Conservation (phyloP, 2,329 filamentous ascomycete genomes). For the Cercospora zeae-maydis region DNA sequence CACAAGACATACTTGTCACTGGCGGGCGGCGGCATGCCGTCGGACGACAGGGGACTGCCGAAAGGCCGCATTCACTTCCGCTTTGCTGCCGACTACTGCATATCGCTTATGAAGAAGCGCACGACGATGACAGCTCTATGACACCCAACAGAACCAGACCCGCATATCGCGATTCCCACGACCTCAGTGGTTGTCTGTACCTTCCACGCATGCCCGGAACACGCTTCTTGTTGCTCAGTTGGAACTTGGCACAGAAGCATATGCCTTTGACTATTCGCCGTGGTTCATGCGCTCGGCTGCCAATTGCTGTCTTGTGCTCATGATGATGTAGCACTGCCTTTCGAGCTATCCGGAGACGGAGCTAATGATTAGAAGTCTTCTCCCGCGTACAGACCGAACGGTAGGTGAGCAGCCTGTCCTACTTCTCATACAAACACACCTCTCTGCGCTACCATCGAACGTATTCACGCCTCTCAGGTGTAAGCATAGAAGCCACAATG, state of each 20-base stretch:
- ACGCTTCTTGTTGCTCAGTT: not conserved
- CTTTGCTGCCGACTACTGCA: not conserved
- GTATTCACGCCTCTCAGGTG: not conserved
- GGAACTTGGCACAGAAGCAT: not conserved
- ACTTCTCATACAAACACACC: not conserved
- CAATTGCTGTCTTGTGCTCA: conserved; percentile 8
- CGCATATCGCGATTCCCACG: not conserved
- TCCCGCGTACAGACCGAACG: not conserved
- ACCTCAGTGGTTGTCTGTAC: not conserved
- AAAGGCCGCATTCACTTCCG: not conserved
- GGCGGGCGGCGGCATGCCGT: not conserved
- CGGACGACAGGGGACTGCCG: not conserved
- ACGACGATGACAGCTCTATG: conserved; percentile 2
- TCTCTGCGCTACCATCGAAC: not conserved
- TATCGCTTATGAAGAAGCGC: not conserved
- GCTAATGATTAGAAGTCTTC: not conserved
- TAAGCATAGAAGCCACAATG: not conserved
- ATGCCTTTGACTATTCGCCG: not conserved
- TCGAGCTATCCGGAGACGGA: not conserved
- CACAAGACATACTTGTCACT: not conserved
- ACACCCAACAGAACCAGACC: not conserved
- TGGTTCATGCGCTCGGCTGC: not conserved
- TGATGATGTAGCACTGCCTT: not conserved
- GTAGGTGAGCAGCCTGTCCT: not conserved
- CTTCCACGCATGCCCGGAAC: not conserved